Evolutionary conservation across 106 monocot genomes (phyloP), one percentile per base, ranked within the genome.

Genomic region (Apostasia shenzhenica): DNA sequence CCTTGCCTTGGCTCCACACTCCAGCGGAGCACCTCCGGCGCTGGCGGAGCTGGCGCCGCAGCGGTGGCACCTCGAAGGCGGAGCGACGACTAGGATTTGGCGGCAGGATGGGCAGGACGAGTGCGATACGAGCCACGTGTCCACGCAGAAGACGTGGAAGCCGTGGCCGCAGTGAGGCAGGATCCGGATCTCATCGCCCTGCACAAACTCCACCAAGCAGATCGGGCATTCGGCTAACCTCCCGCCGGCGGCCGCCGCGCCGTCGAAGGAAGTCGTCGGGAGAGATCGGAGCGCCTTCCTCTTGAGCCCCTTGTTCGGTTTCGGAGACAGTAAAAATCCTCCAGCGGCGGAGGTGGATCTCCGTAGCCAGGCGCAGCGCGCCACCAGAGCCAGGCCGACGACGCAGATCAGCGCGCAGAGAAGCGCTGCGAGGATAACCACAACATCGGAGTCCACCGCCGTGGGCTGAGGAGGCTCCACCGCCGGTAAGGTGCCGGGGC

Each of bases 371-470:
- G 73, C 73, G 59, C 78, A 73, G 68, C 78, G 78, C 3, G 78
- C 78, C 46, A 73, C 73, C 14, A 79, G 73, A 73, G 68, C 68
- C 8, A 79, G 68, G 12, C 78, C 68, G 41, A 79, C 52, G 48
- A 73, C 68, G 78, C 73, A 79, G 67, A 79, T 73, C 13, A 79
- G 73, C 41, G 78, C 73, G 62, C 78, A 79, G 61, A 79, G 67
- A 1, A 79, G 73, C 54, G 78, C 72, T 5, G 73, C 68, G 6
- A 73, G 73, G 55, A 79, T 67, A 12, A 78, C 78, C 6, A 72
- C 78, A 13, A 78, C 67, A 60, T 78, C 78, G 47, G 78, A 72
- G 52, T 78, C 78, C 37, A 78, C 67, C 42, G 67, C 40, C 12
- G 67, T 50, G 6, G 77, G 65, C 14, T 71, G 46, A 0, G 77